Base-by-base conservation (phyloP, 805 yeast species). In the Pichia scutulata region DNA sequence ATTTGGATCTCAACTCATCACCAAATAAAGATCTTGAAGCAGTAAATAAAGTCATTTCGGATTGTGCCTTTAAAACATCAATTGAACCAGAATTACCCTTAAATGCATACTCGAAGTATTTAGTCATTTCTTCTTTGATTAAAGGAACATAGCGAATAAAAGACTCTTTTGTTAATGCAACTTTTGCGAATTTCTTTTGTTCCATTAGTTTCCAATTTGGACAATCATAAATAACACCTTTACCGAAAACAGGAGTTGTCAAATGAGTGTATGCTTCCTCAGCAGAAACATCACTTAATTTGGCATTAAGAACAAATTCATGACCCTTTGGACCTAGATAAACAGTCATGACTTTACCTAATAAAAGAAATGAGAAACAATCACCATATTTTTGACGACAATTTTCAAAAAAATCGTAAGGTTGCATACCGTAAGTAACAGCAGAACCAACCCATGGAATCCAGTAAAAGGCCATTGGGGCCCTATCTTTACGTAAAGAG, bases 161-260 rank as follows among this genome's bases (percentile, higher is more conserved):
- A 1, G 95, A 80, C 43, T 87, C 96, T 56, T 78, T 80, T 25
- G 96, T 86, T 59, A 93, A 76, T 22, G 97, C 95, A 49, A 80
- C 79, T 70, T 93, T 93, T 55, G 90, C 95, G 63, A 93, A 93
- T 73, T 89, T 93, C 80, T 93, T 93, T 70, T 93, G 99, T 68
- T 93, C 99, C 99, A 93, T 93, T 62, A 93, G 78, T 58, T 89
- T 81, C 62, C 81, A 71, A 72, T 93, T 93, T 55, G 99, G 89
- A 70, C 97, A 92, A 71, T 93, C 99, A 67, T 93, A 93, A 48
- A 93, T 86, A 49, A 93, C 99, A 62, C 98, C 99, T 63, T 89
- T 82, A 60, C 99, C 99, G 60, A 93, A 93, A 16, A 89, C 97
- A 14, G 99, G 99, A n/a, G 98, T 92, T n/a, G 99, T 93, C 69